phyloP scores from a whole-genome alignment of 257 asterid genomes.

The Nicotiana sylvestris region DNA sequence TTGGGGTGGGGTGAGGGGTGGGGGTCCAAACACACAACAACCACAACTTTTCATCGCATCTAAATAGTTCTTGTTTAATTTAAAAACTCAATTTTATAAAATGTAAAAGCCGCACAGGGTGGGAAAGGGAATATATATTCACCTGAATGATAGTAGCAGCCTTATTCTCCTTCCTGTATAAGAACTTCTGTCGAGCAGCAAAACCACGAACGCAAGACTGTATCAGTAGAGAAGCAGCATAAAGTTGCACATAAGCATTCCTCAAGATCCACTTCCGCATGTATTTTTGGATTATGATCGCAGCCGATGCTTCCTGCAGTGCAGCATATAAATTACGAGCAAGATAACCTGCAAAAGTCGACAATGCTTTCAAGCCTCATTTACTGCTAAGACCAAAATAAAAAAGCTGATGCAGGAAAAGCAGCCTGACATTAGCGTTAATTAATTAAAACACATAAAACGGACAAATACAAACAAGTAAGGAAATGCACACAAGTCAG shows the following conservation, averaged over 20 bases:
- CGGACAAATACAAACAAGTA: neutral
- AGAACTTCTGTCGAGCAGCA: constrained; percentile 53
- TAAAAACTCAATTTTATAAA: neutral
- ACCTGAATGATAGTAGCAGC: constrained; percentile 95
- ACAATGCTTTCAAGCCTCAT: neutral
- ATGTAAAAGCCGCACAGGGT: neutral
- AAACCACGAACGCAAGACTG: constrained; percentile 82
- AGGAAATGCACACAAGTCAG: neutral
- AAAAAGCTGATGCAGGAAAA: neutral
- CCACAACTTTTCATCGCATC: neutral
- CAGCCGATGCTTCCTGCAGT: constrained; percentile 65
- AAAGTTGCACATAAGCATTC: constrained; percentile 60
- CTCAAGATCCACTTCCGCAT: constrained; percentile 53
- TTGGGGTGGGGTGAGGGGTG: neutral
- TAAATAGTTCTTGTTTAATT: neutral
- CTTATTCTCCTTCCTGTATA: constrained; percentile 48
- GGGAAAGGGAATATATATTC: constrained; percentile 12
- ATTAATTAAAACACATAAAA: neutral
- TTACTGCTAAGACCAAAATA: neutral
- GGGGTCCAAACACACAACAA: neutral
- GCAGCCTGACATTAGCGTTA: neutral
- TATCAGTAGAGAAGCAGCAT: constrained; percentile 45
- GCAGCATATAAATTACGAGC: constrained; percentile 47
- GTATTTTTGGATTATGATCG: constrained; percentile 60
- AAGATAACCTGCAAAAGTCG: constrained; percentile 56